These are phyloP conservation scores for Pichia sp. DNA, from an alignment of 1,139 yeast genomes.

Conservation along the genomic window DNA sequence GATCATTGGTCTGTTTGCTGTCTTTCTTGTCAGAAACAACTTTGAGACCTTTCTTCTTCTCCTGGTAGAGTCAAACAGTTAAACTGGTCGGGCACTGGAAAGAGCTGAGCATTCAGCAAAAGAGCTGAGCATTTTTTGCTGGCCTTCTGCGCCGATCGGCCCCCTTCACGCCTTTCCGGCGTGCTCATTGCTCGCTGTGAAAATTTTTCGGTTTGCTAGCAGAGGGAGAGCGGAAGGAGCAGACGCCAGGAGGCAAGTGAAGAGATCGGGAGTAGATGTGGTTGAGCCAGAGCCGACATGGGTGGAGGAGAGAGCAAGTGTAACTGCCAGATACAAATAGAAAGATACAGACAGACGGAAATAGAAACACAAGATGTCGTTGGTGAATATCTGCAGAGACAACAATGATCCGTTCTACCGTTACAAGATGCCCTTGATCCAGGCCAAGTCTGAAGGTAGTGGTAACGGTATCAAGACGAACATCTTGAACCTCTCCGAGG, in stretches of 20 bases:
- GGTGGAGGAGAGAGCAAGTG: neutral
- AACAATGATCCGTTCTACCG: slow-evolving; percentile 98
- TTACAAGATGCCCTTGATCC: slow-evolving; percentile 97
- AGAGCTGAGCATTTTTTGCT: neutral
- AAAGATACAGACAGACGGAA: neutral
- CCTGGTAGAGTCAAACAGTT: neutral
- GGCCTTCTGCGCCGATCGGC: neutral
- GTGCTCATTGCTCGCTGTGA: neutral
- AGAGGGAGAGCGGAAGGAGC: neutral
- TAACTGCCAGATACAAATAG: neutral
- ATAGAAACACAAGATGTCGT: slow-evolving; percentile 50
- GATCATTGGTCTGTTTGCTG: neutral
- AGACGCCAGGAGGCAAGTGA: neutral
- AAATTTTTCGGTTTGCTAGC: neutral
- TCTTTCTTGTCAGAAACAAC: neutral
- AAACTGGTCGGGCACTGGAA: too few relatives aligned
- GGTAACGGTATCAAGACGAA: slow-evolving; percentile 99
- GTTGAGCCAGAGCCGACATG: neutral
- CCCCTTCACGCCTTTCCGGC: neutral
- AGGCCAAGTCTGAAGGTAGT: slow-evolving; percentile 96
- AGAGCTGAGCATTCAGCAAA: too few relatives aligned
- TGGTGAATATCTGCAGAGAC: slow-evolving; percentile 92
- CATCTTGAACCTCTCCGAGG: slow-evolving; percentile 83
- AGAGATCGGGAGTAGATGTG: neutral
- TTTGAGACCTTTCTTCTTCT: neutral